Percentiles rank a stretch among this genome's conserved stretches.
Evolutionary conservation across 148 eudicot genomes (phyloP).

Genomic region (Arctostaphylos glauca): DNA sequence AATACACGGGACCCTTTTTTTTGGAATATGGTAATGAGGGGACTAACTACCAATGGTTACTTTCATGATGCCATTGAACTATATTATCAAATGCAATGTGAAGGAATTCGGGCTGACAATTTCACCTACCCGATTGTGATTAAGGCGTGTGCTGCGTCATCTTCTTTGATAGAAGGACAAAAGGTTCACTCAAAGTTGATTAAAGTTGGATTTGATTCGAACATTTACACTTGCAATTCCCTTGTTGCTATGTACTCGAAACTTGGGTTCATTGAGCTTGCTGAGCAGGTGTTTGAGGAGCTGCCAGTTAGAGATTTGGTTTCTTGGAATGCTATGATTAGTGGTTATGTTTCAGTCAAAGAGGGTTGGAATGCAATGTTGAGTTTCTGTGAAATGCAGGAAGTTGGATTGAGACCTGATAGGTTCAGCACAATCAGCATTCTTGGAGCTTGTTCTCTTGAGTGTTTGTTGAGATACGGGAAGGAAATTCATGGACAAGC

Average conservation of each 20-base stretch:
- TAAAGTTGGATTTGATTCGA: constrained; percentile 53
- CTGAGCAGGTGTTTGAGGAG: constrained; percentile 51
- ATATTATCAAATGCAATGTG: constrained; percentile 48
- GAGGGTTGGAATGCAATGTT: constrained; percentile 45
- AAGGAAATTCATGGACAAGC: constrained; percentile 62
- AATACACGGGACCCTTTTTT: constrained; percentile 40
- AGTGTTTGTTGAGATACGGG: constrained; percentile 37
- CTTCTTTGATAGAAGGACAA: constrained; percentile 40
- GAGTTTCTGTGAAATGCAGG: constrained; percentile 45
- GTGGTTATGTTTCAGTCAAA: constrained; percentile 57
- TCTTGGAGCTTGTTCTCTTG: constrained; percentile 59
- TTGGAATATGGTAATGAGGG: constrained; percentile 68
- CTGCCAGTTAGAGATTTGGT: constrained; percentile 60
- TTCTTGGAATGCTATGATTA: constrained; percentile 77
- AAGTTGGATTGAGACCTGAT: constrained; percentile 37
- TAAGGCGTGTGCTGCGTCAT: constrained; percentile 59
- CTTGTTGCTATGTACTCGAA: constrained; percentile 65
- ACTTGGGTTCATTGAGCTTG: constrained; percentile 38
- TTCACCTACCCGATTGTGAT: constrained; percentile 78
- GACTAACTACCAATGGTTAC: constrained; percentile 41
- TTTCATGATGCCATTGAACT: constrained; percentile 43
- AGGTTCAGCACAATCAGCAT: constrained; percentile 52
- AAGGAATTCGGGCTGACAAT: constrained; percentile 50
- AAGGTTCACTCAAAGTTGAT: constrained; percentile 54
- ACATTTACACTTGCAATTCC: constrained; percentile 53